phyloP scores from a whole-genome alignment of 257 asterid genomes.

The Penstemon barbatus region DNA sequence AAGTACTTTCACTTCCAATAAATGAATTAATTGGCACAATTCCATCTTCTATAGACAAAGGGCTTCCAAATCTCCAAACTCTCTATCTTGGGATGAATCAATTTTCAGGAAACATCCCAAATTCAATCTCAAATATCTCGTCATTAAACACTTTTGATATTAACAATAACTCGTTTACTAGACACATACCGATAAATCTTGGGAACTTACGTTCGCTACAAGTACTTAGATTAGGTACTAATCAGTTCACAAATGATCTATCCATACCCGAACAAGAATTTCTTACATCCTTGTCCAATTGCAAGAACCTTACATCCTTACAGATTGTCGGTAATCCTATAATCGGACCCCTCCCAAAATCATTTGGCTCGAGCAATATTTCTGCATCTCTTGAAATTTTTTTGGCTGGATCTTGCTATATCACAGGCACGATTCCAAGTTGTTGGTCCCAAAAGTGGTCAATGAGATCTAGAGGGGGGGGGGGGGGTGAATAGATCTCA shows the following conservation, averaged over 20 bases:
- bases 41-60: slow-evolving; percentile 11
- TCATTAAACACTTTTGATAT: background rate
- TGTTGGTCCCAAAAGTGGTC: too few species aligned
- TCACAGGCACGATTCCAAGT: slow-evolving; percentile 24
- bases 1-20: background rate
- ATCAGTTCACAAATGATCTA: slow-evolving; percentile 13
- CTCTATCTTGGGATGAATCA: background rate
- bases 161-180: slow-evolving; percentile 11
- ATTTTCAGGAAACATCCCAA: slow-evolving; percentile 27
- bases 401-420: background rate
- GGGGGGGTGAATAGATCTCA: too few species aligned
- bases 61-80: slow-evolving; percentile 21
- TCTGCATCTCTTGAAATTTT: slow-evolving; percentile 12
- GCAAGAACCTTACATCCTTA: background rate
- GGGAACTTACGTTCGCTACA: slow-evolving; percentile 21
- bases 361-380: slow-evolving; percentile 18
- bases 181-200: slow-evolving; percentile 19
- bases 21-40: slow-evolving; percentile 9
- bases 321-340: background rate
- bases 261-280: slow-evolving; percentile 14
- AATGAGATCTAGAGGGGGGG: too few species aligned
- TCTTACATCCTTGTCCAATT: slow-evolving; percentile 9
- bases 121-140: slow-evolving; percentile 24
- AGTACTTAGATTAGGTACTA: background rate
- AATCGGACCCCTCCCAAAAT: slow-evolving; percentile 24